Evolutionary conservation across 1,139 yeast genomes (phyloP).

Genomic region (Meyerozyma athensensis): DNA sequence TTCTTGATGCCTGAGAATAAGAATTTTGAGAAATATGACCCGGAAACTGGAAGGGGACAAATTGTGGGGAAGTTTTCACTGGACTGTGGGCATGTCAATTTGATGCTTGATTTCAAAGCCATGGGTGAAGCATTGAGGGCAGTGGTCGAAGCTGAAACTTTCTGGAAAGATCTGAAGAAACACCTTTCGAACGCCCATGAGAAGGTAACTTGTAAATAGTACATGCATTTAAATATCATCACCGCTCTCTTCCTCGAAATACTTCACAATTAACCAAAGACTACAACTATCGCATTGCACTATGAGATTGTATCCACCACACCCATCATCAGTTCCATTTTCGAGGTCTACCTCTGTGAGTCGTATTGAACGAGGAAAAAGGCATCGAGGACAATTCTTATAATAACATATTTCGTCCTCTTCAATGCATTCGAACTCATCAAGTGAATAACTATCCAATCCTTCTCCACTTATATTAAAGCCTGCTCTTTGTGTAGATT

Average conservation of each 20-base stretch:
- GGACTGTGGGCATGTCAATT: conserved; percentile 70
- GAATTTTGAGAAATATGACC: conserved; percentile 50
- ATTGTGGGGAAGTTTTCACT: conserved; percentile 67
- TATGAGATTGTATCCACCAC: conserved; percentile 60
- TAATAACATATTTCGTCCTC: conserved; percentile 30
- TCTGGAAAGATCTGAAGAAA: conserved; percentile 22
- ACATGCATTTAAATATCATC: conserved; percentile 4
- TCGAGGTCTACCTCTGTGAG: conserved; percentile 59
- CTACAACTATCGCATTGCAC: conserved; percentile 82
- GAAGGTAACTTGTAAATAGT: not conserved
- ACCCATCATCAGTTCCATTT: conserved; percentile 44
- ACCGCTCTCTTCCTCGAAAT: conserved; percentile 29
- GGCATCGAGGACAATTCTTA: conserved; percentile 73
- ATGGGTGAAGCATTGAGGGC: conserved; percentile 69
- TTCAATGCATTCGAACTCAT: conserved; percentile 46
- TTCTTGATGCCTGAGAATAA: conserved; percentile 74
- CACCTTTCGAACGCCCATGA: conserved; percentile 1
- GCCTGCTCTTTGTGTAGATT: conserved; percentile 42
- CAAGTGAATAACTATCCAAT: conserved; percentile 59
- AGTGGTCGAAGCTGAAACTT: conserved; percentile 49
- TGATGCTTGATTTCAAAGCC: conserved; percentile 68
- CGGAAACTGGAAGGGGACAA: conserved; percentile 33
- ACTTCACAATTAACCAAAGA: conserved; percentile 73
- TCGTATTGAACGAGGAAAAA: conserved; percentile 47
- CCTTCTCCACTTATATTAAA: conserved; percentile 57